Base-by-base conservation (phyloP, 495 filamentous ascomycete genomes). In the Neurospora intermedia region DNA sequence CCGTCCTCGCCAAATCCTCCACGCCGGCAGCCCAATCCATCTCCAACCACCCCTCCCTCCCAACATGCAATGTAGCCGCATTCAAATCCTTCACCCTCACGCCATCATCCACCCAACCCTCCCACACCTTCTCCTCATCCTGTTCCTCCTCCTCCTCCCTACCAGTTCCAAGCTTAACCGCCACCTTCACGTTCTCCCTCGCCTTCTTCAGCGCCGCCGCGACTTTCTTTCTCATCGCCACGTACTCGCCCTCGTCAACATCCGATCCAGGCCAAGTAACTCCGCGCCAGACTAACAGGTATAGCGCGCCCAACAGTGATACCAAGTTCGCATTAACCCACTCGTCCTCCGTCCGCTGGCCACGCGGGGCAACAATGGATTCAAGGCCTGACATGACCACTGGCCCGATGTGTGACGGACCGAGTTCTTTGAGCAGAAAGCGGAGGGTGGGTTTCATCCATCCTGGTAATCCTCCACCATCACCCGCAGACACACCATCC, bases 391-490 rank as follows among this genome's bases (percentile, higher is more conserved):
- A 81, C 7, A 84, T 77, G 0, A 87, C 81, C 0, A 83, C 81
- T 31, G 83, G 82, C 2, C 82, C 84, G 31, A 85, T 81, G 16
- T 74, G 72, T 2, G 77, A 69, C 1, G 82, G 77, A 38, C 79
- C 80, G 38, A 84, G 73, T 35, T 80, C 78, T 23, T 78, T 77
- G 81, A 90, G 92, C 6, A 96, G 81, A 41, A 85, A 85, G 31
- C 91, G 87, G 40, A 93, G 87, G 4, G 86, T 85, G 10, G 89
- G 87, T 81, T 90, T 89, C 23, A 89, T 82, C 92, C 91, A 94
- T 20, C 82, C 81, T 0, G 90, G 92, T 23, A 91, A 81, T 71
- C 87, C n/a, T n/a, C n/a, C n/a, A n/a, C n/a, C n/a, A n/a, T n/a
- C n/a, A n/a, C n/a, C n/a, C n/a, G n/a, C n/a, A n/a, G n/a, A n/a